Conservation (phyloP, 139 green algal genomes). For the Ettlia oleoabundans region DNA sequence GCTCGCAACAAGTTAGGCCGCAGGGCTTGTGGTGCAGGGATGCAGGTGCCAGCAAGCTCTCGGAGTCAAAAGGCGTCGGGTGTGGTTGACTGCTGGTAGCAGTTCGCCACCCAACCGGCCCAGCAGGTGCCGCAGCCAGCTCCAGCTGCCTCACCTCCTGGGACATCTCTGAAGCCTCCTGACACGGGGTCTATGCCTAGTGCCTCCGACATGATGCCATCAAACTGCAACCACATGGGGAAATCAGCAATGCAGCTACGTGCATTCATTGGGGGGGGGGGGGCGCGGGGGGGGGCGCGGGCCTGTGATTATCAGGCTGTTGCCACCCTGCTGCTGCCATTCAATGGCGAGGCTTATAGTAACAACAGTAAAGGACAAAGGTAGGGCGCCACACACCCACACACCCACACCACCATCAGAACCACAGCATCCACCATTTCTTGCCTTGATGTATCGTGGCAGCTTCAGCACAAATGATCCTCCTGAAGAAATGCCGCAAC, state of each 20-base stretch:
- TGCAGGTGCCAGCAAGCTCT: too few species aligned
- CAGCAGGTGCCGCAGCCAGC: not conserved
- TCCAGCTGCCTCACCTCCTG: not conserved
- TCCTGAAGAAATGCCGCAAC: slow-evolving; percentile 8
- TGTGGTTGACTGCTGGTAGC: too few species aligned
- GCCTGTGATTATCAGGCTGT: too few species aligned
- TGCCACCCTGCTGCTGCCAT: not conserved
- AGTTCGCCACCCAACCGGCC: not conserved
- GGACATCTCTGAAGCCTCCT: slow-evolving; percentile 4
- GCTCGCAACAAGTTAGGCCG: too few species aligned
- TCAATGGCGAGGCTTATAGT: too few species aligned
- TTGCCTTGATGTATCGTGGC: slow-evolving; percentile 5
- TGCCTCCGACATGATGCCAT: slow-evolving; percentile 21
- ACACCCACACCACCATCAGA: too few species aligned
- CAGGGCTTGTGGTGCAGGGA: too few species aligned
- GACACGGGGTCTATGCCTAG: slow-evolving; percentile 21
- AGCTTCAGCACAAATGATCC: slow-evolving; percentile 18
- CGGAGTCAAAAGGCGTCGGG: too few species aligned
- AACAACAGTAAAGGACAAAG: too few species aligned
- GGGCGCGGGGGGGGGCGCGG: too few species aligned
- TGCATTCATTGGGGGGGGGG: too few species aligned
- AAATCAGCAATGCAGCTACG: not conserved
- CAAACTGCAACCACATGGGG: not conserved
- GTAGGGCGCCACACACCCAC: too few species aligned
- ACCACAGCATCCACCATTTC: not conserved